Percentiles rank a stretch among this genome's conserved stretches.
Evolutionary conservation across 345 rosid genomes (phyloP).

Genomic region (Pistacia integerrima): DNA sequence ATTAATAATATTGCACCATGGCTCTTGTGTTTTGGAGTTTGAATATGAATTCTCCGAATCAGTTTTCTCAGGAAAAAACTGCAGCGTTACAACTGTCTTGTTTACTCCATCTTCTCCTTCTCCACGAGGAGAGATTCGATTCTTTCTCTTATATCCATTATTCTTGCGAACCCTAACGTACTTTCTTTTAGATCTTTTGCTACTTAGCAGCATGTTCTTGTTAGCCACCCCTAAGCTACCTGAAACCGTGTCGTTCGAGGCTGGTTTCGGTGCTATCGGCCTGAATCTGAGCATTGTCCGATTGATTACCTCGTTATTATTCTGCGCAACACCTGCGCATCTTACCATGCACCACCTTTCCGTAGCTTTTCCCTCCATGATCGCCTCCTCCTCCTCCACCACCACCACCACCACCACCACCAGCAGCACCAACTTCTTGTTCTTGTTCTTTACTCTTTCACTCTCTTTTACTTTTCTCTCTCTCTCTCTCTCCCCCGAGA

Average conservation of each 20-base stretch:
- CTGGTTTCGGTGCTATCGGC: constrained; percentile 38
- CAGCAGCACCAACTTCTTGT: not conserved
- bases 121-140: not conserved
- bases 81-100: constrained; percentile 26
- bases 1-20: not conserved
- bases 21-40: not conserved
- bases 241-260: constrained; percentile 9
- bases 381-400: not conserved
- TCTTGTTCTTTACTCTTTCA: not conserved
- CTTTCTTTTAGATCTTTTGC: constrained; percentile 31
- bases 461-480: not conserved
- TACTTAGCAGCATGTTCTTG: constrained; percentile 5
- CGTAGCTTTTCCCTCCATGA: constrained; percentile 10
- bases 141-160: constrained; percentile 13
- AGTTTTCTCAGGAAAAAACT: constrained; percentile 26
- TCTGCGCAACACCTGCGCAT: constrained; percentile 7
- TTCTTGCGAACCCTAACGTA: constrained; percentile 40
- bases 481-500: not conserved
- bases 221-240: constrained; percentile 6
- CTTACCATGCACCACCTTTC: constrained; percentile 18
- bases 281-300: constrained; percentile 32
- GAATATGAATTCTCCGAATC: not conserved
- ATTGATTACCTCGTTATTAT: constrained; percentile 20
- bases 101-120: not conserved
- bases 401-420: not conserved